phyloP scores from a whole-genome alignment of 345 rosid species.

The Isatis tinctoria region DNA sequence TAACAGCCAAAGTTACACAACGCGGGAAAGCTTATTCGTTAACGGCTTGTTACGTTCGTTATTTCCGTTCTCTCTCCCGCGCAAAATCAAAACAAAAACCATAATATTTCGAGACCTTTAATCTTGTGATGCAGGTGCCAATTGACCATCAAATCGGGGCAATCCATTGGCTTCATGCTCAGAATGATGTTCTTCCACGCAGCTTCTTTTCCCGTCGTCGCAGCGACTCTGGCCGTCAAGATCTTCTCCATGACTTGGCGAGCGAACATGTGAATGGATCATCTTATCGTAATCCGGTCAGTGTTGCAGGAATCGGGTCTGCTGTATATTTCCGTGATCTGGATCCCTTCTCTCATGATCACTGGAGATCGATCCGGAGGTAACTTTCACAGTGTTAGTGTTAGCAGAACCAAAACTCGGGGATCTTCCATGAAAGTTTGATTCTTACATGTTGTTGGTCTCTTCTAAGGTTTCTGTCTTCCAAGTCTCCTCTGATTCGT shows the following conservation, averaged over 20 bases:
- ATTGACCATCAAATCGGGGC: constrained; percentile 57
- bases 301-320: constrained; percentile 82
- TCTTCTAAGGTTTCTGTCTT: constrained; percentile 56
- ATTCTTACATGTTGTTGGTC: not conserved
- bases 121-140: constrained; percentile 45
- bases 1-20: too few relatives aligned
- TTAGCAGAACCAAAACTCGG: not conserved
- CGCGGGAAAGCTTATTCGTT: not conserved
- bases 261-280: constrained; percentile 39
- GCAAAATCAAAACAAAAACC: not conserved
- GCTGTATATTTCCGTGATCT: constrained; percentile 63
- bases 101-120: not conserved
- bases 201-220: constrained; percentile 66
- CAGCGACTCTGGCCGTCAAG: constrained; percentile 23
- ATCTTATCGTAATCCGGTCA: constrained; percentile 34
- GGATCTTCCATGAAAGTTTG: not conserved
- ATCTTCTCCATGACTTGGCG: constrained; percentile 28
- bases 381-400: not conserved
- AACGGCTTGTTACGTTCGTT: not conserved
- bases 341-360: constrained; percentile 64
- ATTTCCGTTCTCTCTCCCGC: constrained; percentile 1
- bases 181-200: constrained; percentile 57
- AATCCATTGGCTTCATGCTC: constrained; percentile 83
- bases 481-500: constrained; percentile 67
- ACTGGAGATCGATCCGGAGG: constrained; percentile 85